These are phyloP conservation scores for Yarrowia sp. DNA, from an alignment of 805 yeast species.

Conservation along the genomic window DNA sequence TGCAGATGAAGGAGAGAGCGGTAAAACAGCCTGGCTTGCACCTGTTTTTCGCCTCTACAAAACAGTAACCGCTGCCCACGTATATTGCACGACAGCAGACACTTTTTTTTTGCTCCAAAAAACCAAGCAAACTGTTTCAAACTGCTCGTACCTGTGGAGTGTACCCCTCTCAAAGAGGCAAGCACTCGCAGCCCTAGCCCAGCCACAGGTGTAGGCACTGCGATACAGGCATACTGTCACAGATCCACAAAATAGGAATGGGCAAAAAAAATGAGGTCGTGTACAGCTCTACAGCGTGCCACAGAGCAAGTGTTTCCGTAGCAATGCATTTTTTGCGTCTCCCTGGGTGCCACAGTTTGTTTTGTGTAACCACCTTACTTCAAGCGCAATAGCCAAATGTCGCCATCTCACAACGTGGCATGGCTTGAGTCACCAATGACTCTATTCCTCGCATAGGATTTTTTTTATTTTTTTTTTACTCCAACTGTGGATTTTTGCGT, in stretches of 20 bases:
- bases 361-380: neutral
- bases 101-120: too few species aligned
- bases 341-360: neutral
- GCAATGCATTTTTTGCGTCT: neutral
- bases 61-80: too few species aligned
- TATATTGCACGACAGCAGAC: too few species aligned
- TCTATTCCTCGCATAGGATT: conserved; percentile 1
- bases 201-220: neutral
- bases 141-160: neutral
- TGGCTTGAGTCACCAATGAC: conserved; percentile 26
- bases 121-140: too few species aligned
- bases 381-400: neutral
- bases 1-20: too few species aligned
- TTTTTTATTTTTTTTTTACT: neutral
- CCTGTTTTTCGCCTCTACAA: too few species aligned
- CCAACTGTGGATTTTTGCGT: conserved; percentile 16
- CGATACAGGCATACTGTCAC: conserved; percentile 1
- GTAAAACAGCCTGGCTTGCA: too few species aligned
- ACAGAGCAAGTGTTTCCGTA: too few species aligned
- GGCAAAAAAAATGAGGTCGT: neutral
- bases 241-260: conserved; percentile 6
- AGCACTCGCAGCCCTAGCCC: neutral
- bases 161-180: neutral
- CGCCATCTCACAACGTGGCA: conserved; percentile 10
- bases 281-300: too few species aligned